These are phyloP conservation scores for Ascochyta lentis DNA, from an alignment of 2,329 filamentous ascomycete genomes.

Conservation along the genomic window DNA sequence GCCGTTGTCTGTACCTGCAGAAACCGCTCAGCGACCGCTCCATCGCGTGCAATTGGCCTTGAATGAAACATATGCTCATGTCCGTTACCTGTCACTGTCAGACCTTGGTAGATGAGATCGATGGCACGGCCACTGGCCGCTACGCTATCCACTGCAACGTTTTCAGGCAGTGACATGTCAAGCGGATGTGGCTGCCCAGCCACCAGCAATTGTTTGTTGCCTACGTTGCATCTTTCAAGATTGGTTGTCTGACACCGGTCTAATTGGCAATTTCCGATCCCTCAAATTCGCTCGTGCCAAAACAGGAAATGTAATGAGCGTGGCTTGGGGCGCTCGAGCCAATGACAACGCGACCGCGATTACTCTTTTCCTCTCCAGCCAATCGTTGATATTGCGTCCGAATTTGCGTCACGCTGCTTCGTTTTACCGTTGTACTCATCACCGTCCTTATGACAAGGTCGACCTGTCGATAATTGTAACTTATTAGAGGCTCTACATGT, in stretches of 20 bases:
- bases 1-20: neutral
- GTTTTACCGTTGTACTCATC: neutral
- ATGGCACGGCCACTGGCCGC: conserved; percentile 13
- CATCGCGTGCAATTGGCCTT: conserved; percentile 4
- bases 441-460: conserved; percentile 8
- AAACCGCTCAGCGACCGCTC: neutral
- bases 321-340: conserved; percentile 5
- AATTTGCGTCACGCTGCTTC: neutral
- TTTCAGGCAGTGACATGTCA: conserved; percentile 8
- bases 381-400: neutral
- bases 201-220: conserved; percentile 6
- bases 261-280: conserved; percentile 15
- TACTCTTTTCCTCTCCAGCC: neutral
- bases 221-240: conserved; percentile 9
- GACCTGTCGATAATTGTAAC: neutral
- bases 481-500: neutral
- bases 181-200: conserved; percentile 6
- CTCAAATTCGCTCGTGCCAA: conserved; percentile 16
- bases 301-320: conserved; percentile 10
- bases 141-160: conserved; percentile 5
- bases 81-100: conserved; percentile 19
- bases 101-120: conserved; percentile 9
- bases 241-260: conserved; percentile 3
- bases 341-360: conserved; percentile 8
- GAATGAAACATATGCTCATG: conserved; percentile 5